These are phyloP conservation scores for Litchi chinensis DNA, from an alignment of 345 rosid species.

Conservation along the genomic window DNA sequence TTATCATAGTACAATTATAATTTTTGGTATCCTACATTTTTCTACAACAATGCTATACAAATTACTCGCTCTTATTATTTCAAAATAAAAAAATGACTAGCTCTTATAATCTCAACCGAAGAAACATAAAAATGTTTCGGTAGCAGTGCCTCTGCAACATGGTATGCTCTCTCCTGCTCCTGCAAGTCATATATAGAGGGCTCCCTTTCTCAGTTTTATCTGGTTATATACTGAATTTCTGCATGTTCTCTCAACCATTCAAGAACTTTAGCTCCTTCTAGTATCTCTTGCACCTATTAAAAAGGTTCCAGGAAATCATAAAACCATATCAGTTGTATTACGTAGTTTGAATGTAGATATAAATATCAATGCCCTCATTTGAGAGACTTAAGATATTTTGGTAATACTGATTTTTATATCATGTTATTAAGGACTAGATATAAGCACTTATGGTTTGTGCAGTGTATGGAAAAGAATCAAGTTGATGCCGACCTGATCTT, in stretches of 20 bases:
- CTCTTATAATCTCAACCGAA: not conserved
- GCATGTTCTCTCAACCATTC: slow-evolving; percentile 89
- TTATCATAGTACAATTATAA: not conserved
- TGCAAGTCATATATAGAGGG: not conserved
- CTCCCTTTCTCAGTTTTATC: slow-evolving; percentile 31
- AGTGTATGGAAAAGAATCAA: not conserved
- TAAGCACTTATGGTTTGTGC: not conserved
- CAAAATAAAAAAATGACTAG: not conserved
- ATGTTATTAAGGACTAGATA: too few relatives aligned
- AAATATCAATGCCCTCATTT: not conserved
- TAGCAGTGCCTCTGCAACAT: not conserved
- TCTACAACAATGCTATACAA: slow-evolving; percentile 10
- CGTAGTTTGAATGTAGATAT: not conserved
- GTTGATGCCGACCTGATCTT: slow-evolving; percentile 64
- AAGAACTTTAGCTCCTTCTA: slow-evolving; percentile 95
- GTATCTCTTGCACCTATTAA: slow-evolving; percentile 77
- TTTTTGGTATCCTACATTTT: not conserved
- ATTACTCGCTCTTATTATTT: too few relatives aligned
- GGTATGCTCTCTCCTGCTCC: not conserved
- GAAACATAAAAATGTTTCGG: slow-evolving; percentile 4
- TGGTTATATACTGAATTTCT: slow-evolving; percentile 64
- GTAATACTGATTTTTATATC: not conserved
- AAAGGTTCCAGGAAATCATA: not conserved
- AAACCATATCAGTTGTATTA: not conserved
- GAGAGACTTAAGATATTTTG: not conserved